Conservation (phyloP, 148 eudicot genomes). For the Rhododendron henanense region DNA sequence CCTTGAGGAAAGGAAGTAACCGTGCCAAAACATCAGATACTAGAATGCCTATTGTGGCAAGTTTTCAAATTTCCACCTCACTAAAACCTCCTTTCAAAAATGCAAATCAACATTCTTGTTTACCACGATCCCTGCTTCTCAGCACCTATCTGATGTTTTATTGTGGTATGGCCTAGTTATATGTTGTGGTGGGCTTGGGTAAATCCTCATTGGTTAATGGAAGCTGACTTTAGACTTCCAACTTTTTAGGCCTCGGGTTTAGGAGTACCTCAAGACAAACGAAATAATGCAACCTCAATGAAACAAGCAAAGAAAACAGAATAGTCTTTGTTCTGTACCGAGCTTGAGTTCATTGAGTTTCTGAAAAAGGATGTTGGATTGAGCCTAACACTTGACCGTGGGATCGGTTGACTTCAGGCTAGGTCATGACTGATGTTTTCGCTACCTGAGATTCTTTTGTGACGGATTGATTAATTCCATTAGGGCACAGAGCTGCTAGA, state of each 20-base stretch:
- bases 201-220: neutral
- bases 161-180: neutral
- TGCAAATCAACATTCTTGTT: slow-evolving; percentile 2
- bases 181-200: neutral
- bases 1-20: neutral
- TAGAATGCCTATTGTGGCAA: slow-evolving; percentile 12
- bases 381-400: neutral
- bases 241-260: neutral
- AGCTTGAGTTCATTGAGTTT: neutral
- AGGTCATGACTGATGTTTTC: neutral
- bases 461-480: neutral
- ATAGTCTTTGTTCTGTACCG: neutral
- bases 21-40: slow-evolving; percentile 17
- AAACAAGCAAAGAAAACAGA: neutral
- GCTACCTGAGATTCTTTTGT: neutral
- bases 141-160: neutral
- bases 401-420: neutral
- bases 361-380: neutral
- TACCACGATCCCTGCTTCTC: neutral
- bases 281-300: neutral
- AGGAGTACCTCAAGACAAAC: neutral
- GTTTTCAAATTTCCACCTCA: neutral
- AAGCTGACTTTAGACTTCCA: neutral
- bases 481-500: neutral
- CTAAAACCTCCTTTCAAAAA: slow-evolving; percentile 1